Conservation (phyloP, 345 rosid genomes). For the Eucalyptus sideroxylon region DNA sequence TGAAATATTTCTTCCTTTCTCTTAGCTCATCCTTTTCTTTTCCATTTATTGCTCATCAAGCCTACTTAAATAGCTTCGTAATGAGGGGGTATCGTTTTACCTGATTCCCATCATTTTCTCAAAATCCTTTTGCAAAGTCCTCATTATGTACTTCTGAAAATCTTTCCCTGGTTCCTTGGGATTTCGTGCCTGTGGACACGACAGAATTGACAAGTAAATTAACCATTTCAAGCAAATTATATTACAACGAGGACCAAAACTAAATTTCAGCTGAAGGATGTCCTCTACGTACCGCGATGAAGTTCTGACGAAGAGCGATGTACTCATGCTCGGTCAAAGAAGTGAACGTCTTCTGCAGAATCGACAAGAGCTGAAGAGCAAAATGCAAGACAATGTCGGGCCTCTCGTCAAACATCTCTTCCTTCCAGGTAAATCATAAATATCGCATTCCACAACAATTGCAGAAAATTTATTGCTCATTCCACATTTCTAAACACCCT, state of each 20-base stretch:
- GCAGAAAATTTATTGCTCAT: too few relatives aligned
- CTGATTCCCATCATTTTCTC: slow-evolving; percentile 90
- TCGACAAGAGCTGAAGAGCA: neutral
- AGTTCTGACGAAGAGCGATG: neutral
- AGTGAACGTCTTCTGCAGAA: neutral
- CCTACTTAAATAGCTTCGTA: too few relatives aligned
- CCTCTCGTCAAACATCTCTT: too few relatives aligned
- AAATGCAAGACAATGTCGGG: neutral
- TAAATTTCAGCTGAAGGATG: neutral
- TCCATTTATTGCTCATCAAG: neutral
- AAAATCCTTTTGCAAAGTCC: slow-evolving; percentile 79
- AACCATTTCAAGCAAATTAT: neutral
- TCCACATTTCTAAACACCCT: too few relatives aligned
- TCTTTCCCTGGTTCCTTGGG: slow-evolving; percentile 47
- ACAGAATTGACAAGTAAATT: neutral
- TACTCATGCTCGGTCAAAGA: neutral
- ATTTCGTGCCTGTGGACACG: slow-evolving; percentile 50
- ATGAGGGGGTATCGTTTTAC: neutral
- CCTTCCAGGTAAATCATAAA: too few relatives aligned
- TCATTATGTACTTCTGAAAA: slow-evolving; percentile 66
- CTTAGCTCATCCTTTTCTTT: too few relatives aligned
- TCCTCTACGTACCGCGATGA: neutral
- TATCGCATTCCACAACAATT: too few relatives aligned
- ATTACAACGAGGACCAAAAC: neutral
- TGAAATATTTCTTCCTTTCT: neutral